Evolutionary conservation across 2,329 filamentous ascomycete genomes (phyloP).

Genomic region (Niveomyces coronatus): DNA sequence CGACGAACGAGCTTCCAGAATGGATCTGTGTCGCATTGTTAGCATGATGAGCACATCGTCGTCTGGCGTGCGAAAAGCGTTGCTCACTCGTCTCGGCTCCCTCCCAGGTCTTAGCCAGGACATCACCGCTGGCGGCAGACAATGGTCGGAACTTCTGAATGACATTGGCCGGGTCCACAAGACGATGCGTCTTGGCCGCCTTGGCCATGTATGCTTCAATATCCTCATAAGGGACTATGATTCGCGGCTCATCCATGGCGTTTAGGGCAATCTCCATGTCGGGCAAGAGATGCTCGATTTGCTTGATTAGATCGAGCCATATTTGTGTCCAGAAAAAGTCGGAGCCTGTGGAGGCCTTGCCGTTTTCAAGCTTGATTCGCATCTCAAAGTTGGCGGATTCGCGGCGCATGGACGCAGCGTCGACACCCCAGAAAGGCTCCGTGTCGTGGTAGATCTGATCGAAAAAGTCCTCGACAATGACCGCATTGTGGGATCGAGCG

Average conservation of each 20-base stretch:
- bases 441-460: conserved; percentile 54
- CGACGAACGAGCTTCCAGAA: conserved; percentile 49
- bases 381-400: conserved; percentile 47
- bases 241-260: conserved; percentile 54
- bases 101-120: conserved; percentile 38
- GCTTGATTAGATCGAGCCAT: conserved; percentile 43
- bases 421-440: conserved; percentile 45
- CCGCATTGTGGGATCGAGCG: conserved; percentile 38
- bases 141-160: conserved; percentile 33
- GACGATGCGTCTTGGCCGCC: conserved; percentile 36
- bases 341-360: conserved; percentile 38
- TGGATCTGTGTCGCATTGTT: conserved; percentile 26
- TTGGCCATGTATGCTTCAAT: conserved; percentile 43
- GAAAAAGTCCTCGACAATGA: conserved; percentile 54
- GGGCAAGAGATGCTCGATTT: conserved; percentile 45
- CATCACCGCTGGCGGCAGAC: conserved; percentile 25
- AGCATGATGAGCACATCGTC: not conserved
- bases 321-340: conserved; percentile 50
- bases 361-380: conserved; percentile 47
- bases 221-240: conserved; percentile 54
- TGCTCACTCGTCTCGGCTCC: conserved; percentile 40
- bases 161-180: conserved; percentile 34
- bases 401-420: conserved; percentile 36
- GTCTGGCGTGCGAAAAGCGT: not conserved
- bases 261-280: conserved; percentile 61